A percentile compares a stretch with the other conserved stretches of the same genome.
Evolutionary conservation across 306 rosid species (phyloP).

Genomic region (Quercus robur): DNA sequence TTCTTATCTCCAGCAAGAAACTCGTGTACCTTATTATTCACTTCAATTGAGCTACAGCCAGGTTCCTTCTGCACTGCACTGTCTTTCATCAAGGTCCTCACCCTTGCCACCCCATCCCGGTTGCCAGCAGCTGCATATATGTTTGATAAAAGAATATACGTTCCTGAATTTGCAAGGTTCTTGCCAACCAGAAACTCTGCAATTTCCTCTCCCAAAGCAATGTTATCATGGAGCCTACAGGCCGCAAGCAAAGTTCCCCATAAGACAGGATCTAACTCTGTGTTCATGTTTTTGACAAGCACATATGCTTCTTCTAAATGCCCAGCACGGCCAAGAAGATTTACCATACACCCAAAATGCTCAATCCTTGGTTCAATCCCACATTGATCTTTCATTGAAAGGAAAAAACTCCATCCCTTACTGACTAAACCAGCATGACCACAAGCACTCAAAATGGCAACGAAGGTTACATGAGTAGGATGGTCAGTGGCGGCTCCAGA

Average conservation of each 20-base stretch:
- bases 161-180: constrained; percentile 67
- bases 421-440: constrained; percentile 62
- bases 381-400: constrained; percentile 49
- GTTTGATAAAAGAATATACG: constrained; percentile 76
- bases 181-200: constrained; percentile 58
- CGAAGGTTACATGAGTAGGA: constrained; percentile 54
- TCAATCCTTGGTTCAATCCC: constrained; percentile 57
- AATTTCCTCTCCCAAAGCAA: constrained; percentile 62
- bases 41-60: constrained; percentile 80
- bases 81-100: constrained; percentile 69
- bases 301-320: constrained; percentile 60
- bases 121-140: constrained; percentile 65
- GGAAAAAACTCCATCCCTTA: constrained; percentile 52
- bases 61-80: constrained; percentile 77
- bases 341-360: constrained; percentile 81
- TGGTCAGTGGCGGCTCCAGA: accelerated
- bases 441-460: constrained; percentile 68
- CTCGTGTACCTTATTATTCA: constrained; percentile 64
- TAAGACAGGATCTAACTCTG: constrained; percentile 63
- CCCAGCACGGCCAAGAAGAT: constrained; percentile 81
- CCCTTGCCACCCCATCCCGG: constrained; percentile 74
- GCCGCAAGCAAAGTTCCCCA: constrained; percentile 89
- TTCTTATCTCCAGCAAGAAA: constrained; percentile 73
- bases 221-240: constrained; percentile 64
- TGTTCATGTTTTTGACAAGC: constrained; percentile 57